Evolutionary conservation across 2,329 filamentous ascomycete species (phyloP).

Genomic region (Neonectria coccinea): DNA sequence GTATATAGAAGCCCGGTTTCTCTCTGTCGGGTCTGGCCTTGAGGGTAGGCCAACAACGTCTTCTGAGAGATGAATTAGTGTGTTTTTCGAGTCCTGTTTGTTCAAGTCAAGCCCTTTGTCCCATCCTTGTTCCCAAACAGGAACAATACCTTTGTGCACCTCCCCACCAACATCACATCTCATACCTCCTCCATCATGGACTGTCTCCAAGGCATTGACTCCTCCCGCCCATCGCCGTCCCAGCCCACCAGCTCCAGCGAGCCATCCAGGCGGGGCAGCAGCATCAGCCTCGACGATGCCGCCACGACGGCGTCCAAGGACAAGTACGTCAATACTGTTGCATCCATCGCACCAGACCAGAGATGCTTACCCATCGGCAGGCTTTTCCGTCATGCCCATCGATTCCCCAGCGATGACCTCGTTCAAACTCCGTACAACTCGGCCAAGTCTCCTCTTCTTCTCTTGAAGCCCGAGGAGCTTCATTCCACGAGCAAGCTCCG

Average conservation of each 20-base stretch:
- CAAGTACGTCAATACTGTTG: slow-evolving; percentile 21
- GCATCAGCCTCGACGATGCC: slow-evolving; percentile 40
- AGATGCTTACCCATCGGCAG: slow-evolving; percentile 26
- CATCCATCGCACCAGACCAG: neutral
- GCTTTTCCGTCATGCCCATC: neutral
- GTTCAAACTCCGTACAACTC: neutral
- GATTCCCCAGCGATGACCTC: neutral
- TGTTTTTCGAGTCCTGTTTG: neutral
- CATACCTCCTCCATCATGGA: slow-evolving; percentile 29
- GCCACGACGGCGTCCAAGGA: slow-evolving; percentile 7
- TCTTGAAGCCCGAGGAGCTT: slow-evolving; percentile 18
- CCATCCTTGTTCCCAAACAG: neutral
- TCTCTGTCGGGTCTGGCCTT: neutral
- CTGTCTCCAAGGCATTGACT: slow-evolving; percentile 34
- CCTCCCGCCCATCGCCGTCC: slow-evolving; percentile 30
- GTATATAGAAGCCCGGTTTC: slow-evolving; percentile 15
- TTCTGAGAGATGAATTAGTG: slow-evolving; percentile 10
- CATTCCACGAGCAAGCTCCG: neutral
- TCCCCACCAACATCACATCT: neutral
- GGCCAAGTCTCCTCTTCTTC: slow-evolving; percentile 13
- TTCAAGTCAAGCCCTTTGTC: neutral
- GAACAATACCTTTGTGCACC: neutral
- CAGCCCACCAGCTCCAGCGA: neutral
- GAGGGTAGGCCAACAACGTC: neutral
- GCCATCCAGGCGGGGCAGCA: slow-evolving; percentile 30